Base-by-base conservation (phyloP, 2,329 filamentous ascomycete genomes). In the Fusarium camptoceras region DNA sequence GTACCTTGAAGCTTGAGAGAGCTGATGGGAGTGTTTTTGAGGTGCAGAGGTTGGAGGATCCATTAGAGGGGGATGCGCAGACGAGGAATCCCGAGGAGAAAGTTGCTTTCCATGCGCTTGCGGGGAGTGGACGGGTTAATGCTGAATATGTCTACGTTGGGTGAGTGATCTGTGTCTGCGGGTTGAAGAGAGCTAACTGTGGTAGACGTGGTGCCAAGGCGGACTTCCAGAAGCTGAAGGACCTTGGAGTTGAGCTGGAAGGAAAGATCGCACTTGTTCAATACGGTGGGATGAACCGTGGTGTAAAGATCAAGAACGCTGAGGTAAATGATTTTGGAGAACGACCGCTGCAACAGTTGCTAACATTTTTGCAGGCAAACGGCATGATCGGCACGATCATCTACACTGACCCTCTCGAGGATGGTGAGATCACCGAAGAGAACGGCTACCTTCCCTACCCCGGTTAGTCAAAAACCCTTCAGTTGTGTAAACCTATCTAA, bases 131-230 rank as follows among this genome's bases (percentile, higher is more conserved):
- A 2, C 43, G 34, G 2, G 50, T 59, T 0, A 47, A 34, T 37
- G 66, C 68, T 4, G 66, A 70, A 64, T 70, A 70, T 18, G 51
- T 70, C 2, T 70, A 70, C 16, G 66, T 70, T 1, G 68, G 68
- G 68, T 70, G 9, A 54, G 57, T 34, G 1, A 10, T 18, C 2
- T 34, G 31, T 10, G 0, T 5, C 0, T 3, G 4, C 6, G 5
- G 16, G 1, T 0, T 1, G 12, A 2, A 9, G 6, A 24, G 69
- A 18, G 69, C 15, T 0, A 0, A 2, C 1, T 2, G 1, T 5
- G 2, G 1, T 18, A 70, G 66, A 2, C 68, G 68, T 16, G 68
- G 63, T 3, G n/a, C 51, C 20, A 37, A 59, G 0, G 68, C 59
- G 4, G 68, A 70, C 8, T 70, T 57, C 3, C 31, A 64, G 24